Conservation (phyloP, 2,329 filamentous ascomycete species). For the Microsporum ferrugineum region DNA sequence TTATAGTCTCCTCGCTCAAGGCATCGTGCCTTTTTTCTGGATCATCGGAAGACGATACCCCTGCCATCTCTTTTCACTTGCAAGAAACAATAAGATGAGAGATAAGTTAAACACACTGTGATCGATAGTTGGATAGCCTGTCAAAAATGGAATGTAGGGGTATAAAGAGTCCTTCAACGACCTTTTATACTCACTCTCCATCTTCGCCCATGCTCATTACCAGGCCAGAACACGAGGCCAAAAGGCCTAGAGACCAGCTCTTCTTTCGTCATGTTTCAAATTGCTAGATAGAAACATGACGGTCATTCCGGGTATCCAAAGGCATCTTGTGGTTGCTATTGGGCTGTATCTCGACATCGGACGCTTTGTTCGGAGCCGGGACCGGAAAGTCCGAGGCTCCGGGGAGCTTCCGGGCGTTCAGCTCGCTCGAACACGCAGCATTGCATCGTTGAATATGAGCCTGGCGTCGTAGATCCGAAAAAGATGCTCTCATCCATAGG, state of each 20-base stretch:
- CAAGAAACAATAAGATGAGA: neutral
- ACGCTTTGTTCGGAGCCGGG: neutral
- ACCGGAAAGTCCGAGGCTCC: neutral
- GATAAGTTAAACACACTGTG: too few relatives aligned
- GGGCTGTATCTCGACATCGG: neutral
- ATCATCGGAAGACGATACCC: neutral
- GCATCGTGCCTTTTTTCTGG: neutral
- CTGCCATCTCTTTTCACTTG: neutral
- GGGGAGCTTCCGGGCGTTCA: neutral
- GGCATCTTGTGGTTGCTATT: neutral
- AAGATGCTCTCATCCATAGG: too few relatives aligned
- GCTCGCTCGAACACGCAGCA: neutral
- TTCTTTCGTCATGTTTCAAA: too few relatives aligned
- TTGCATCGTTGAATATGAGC: neutral
- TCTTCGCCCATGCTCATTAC: too few relatives aligned
- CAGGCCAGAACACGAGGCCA: too few relatives aligned
- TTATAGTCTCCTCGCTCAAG: neutral
- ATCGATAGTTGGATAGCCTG: too few relatives aligned
- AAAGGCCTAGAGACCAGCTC: too few relatives aligned
- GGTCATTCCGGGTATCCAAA: neutral
- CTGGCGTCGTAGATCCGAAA: too few relatives aligned
- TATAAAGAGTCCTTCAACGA: too few relatives aligned
- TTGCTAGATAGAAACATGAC: neutral
- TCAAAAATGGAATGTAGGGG: too few relatives aligned
- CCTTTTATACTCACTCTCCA: too few relatives aligned